A percentile compares a stretch with the other conserved stretches of the same genome.
These are phyloP conservation scores for Fraxinus baroniana DNA, from an alignment of 305 asterid genomes.

Conservation along the genomic window DNA sequence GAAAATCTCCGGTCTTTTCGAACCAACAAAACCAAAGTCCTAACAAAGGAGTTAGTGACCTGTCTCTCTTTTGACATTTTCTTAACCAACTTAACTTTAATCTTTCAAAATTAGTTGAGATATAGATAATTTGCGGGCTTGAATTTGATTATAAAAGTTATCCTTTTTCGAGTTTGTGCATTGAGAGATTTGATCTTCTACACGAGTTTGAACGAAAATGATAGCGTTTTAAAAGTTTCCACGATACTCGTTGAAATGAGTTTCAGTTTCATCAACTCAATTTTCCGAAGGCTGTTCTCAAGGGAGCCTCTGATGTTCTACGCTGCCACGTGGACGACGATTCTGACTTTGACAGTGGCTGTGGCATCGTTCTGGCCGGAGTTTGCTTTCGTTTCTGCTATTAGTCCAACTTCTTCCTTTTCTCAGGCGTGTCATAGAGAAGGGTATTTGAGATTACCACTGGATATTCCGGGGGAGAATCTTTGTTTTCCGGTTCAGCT, in stretches of 20 bases:
- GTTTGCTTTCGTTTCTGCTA: conserved; percentile 69
- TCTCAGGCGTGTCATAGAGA: conserved; percentile 40
- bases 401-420: conserved; percentile 44
- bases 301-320: conserved; percentile 57
- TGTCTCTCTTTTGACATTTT: conserved; percentile 18
- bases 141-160: neutral
- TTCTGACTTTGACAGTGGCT: conserved; percentile 59
- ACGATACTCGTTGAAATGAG: conserved; percentile 32
- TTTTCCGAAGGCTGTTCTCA: conserved; percentile 33
- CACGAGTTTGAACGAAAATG: neutral
- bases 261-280: conserved; percentile 34
- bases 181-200: neutral
- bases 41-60: conserved; percentile 35
- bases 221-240: neutral
- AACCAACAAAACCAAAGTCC: conserved; percentile 1
- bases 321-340: conserved; percentile 70
- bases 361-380: conserved; percentile 78
- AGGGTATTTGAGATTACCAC: conserved; percentile 56
- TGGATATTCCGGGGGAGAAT: conserved; percentile 54
- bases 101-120: conserved; percentile 41
- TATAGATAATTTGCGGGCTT: neutral
- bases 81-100: conserved; percentile 32
- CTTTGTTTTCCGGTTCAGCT: conserved; percentile 47
- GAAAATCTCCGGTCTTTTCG: conserved; percentile 11
- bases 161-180: neutral